phyloP scores from a whole-genome alignment of 1,284 basidiomycete species.

The Heliocybe sulcata region DNA sequence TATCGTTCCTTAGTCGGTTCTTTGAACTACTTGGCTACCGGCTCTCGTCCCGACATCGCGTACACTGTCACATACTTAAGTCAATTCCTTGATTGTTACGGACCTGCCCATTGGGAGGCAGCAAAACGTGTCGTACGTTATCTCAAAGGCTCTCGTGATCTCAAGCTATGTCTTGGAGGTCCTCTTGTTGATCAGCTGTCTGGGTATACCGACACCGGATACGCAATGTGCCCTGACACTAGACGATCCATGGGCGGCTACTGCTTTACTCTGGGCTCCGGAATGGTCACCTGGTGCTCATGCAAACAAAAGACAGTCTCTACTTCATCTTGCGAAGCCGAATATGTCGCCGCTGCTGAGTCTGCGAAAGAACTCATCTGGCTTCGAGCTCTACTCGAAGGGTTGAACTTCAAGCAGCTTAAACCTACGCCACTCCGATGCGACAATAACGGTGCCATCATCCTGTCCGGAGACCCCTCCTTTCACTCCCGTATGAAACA shows the following conservation, averaged over 20 bases:
- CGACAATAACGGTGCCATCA: conserved; percentile 20
- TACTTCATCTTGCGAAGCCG: conserved; percentile 29
- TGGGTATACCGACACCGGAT: conserved; percentile 36
- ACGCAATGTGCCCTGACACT: conserved; percentile 21
- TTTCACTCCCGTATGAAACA: conserved; percentile 18
- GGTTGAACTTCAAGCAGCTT: conserved; percentile 11
- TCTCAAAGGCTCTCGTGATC: conserved; percentile 27
- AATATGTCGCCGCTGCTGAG: conserved; percentile 28
- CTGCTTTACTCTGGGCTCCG: conserved; percentile 20
- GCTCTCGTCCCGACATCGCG: conserved; percentile 11
- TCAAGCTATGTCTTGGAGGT: conserved; percentile 23
- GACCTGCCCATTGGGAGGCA: conserved; percentile 26
- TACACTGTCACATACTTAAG: conserved; percentile 9
- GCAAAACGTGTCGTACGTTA: conserved; percentile 32
- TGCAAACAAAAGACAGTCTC: conserved; percentile 27
- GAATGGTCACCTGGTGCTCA: conserved; percentile 28
- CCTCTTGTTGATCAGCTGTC: conserved; percentile 12
- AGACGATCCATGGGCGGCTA: conserved; percentile 29
- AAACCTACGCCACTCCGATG: conserved; percentile 10
- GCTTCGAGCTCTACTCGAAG: conserved; percentile 15
- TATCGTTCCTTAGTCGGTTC: background rate
- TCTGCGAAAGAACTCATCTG: conserved; percentile 20
- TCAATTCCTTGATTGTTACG: conserved; percentile 14
- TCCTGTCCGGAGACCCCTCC: conserved; percentile 12
- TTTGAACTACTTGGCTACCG: background rate